phyloP scores from a whole-genome alignment of 192 early-diverging fungal genomes.

The Coemansia pectinata region DNA sequence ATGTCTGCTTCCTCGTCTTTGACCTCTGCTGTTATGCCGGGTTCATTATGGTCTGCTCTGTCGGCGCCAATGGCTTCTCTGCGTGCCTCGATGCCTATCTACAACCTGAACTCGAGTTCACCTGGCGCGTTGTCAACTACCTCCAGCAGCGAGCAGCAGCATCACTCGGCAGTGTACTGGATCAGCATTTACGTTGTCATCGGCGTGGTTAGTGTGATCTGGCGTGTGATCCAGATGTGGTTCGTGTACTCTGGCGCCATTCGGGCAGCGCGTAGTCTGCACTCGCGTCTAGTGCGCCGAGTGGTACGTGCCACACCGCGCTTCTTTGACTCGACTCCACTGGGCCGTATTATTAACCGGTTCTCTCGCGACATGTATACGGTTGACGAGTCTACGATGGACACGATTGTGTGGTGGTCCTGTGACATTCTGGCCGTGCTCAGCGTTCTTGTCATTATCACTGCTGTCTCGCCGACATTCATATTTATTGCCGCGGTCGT shows the following conservation, averaged over 20 bases:
- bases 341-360: constrained; percentile 83
- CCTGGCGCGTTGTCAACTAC: background rate
- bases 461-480: constrained; percentile 68
- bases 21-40: background rate
- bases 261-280: constrained; percentile 61
- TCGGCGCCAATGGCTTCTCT: background rate
- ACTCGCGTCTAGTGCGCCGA: constrained; percentile 57
- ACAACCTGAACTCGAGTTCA: background rate
- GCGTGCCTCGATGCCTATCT: background rate
- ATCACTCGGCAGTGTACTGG: constrained; percentile 60
- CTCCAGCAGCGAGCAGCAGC: background rate
- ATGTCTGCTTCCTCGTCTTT: background rate
- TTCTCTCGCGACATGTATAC: constrained; percentile 84
- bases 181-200: constrained; percentile 65
- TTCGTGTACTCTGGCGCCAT: constrained; percentile 58
- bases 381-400: constrained; percentile 66
- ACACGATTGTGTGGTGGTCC: constrained; percentile 57
- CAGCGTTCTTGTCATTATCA: constrained; percentile 62
- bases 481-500: constrained; percentile 65
- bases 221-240: constrained; percentile 43
- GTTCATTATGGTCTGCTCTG: background rate
- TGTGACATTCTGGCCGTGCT: constrained; percentile 55
- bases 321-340: constrained; percentile 86
- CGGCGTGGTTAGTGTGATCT: constrained; percentile 46
- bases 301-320: constrained; percentile 70